Percentiles rank a stretch among this genome's conserved stretches.
Evolutionary conservation across 495 filamentous ascomycete species (phyloP).

Genomic region (Xylaria sp.): DNA sequence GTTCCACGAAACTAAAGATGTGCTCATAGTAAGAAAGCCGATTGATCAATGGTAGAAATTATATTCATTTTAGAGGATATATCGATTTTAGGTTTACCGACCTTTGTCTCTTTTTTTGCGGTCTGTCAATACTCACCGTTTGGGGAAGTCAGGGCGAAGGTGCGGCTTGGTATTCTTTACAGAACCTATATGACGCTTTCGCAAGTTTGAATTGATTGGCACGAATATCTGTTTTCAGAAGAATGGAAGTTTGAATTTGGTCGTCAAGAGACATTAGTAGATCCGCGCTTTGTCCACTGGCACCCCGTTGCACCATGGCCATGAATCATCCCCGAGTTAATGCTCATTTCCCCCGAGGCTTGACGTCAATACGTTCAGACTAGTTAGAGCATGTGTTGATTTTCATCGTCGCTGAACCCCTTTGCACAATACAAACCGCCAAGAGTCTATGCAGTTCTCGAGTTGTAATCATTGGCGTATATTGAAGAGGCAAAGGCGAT

Average conservation of each 20-base stretch:
- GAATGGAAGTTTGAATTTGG: not conserved
- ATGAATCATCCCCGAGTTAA: slow-evolving; percentile 38
- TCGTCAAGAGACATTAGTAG: not conserved
- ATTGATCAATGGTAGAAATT: not conserved
- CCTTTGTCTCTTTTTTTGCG: slow-evolving; percentile 38
- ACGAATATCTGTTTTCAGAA: no score
- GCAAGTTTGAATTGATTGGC: not conserved
- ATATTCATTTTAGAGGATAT: not conserved
- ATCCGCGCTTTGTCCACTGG: not conserved
- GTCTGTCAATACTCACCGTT: slow-evolving; percentile 14
- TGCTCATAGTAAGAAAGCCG: not conserved
- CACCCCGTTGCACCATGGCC: slow-evolving; percentile 29
- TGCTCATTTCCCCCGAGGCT: not conserved
- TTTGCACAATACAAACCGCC: not conserved
- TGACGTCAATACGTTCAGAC: not conserved
- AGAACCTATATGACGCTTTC: not conserved
- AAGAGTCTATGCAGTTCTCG: not conserved
- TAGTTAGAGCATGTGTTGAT: not conserved
- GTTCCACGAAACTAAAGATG: slow-evolving; percentile 61
- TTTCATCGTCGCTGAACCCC: not conserved
- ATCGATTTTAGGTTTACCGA: slow-evolving; percentile 8
- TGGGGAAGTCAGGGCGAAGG: not conserved
- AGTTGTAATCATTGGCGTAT: not conserved
- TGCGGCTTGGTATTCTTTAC: not conserved
- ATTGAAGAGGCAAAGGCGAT: not conserved